A percentile compares a stretch with the other conserved stretches of the same genome.
Conservation (phyloP, 1,284 basidiomycete species). For the Pseudozyma pruni region DNA sequence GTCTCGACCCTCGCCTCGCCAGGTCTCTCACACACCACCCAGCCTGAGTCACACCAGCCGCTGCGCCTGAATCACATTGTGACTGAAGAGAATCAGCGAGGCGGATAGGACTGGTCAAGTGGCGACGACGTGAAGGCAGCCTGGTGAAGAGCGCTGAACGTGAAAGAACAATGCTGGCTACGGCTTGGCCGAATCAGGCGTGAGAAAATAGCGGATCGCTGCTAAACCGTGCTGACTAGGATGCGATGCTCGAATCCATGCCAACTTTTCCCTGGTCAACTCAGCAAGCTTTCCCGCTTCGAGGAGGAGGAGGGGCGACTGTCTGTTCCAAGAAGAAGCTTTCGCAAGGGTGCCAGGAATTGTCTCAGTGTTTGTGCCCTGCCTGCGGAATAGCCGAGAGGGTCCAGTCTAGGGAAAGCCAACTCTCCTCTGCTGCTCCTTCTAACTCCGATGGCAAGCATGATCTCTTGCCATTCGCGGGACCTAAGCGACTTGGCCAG, state of each 20-base stretch:
- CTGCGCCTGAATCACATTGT: too few relatives aligned
- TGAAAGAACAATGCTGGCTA: conserved; percentile 4
- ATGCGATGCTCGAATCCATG: not conserved
- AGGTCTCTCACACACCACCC: too few relatives aligned
- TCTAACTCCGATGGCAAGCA: conserved; percentile 9
- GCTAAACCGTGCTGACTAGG: conserved; percentile 15
- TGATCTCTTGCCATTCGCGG: conserved; percentile 2
- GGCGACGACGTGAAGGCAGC: too few relatives aligned
- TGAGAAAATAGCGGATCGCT: conserved; percentile 7
- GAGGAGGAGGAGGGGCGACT: not conserved
- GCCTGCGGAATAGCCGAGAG: conserved; percentile 16
- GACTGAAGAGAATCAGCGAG: too few relatives aligned
- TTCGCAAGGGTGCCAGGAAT: not conserved
- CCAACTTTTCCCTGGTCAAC: conserved; percentile 1
- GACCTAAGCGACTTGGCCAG: too few relatives aligned
- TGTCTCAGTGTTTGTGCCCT: conserved; percentile 3
- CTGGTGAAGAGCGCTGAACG: too few relatives aligned
- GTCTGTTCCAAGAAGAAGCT: not conserved
- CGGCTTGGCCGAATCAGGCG: conserved; percentile 7
- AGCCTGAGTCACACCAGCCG: too few relatives aligned
- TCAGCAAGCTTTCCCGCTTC: conserved; percentile 2
- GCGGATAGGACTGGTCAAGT: not conserved
- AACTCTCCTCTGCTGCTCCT: conserved; percentile 1
- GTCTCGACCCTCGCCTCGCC: too few relatives aligned
- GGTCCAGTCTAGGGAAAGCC: conserved; percentile 6